phyloP scores from a whole-genome alignment of 2,329 filamentous ascomycete species.

The Colletotrichum chrysophilum region DNA sequence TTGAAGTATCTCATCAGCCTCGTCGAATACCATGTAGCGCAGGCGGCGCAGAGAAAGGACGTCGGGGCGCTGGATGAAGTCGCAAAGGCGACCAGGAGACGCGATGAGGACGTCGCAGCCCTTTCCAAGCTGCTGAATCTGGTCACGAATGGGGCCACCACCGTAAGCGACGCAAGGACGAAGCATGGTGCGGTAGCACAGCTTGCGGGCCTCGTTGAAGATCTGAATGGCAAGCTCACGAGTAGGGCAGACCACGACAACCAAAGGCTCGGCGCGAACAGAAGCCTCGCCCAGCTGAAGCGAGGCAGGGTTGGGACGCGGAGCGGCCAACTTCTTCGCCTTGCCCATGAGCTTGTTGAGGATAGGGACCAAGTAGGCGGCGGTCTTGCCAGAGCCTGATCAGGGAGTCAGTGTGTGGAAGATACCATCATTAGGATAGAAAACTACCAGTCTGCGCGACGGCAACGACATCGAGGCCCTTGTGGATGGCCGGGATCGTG shows the following conservation, averaged over 20 bases:
- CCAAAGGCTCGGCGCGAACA: slow-evolving; percentile 83
- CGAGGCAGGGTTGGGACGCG: slow-evolving; percentile 69
- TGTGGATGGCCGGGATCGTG: slow-evolving; percentile 78
- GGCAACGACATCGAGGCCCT: slow-evolving; percentile 82
- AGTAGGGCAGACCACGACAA: slow-evolving; percentile 84
- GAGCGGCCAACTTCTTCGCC: slow-evolving; percentile 83
- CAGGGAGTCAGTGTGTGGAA: not conserved
- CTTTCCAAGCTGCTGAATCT: slow-evolving; percentile 75
- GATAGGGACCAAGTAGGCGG: slow-evolving; percentile 88
- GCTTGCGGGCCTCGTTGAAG: slow-evolving; percentile 89
- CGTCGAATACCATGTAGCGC: slow-evolving; percentile 84
- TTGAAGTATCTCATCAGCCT: slow-evolving; percentile 91
- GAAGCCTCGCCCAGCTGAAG: slow-evolving; percentile 54
- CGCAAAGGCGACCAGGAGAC: slow-evolving; percentile 83
- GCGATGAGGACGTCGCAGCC: slow-evolving; percentile 91
- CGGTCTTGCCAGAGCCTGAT: slow-evolving; percentile 93
- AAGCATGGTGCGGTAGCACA: slow-evolving; percentile 95
- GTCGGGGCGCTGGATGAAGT: slow-evolving; percentile 78
- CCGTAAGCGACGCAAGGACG: slow-evolving; percentile 91
- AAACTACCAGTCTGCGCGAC: slow-evolving; percentile 84
- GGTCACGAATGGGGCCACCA: slow-evolving; percentile 73
- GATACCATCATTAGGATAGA: not conserved
- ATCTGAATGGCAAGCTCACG: slow-evolving; percentile 94
- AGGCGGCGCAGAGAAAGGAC: slow-evolving; percentile 77
- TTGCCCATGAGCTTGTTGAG: slow-evolving; percentile 95